phyloP scores from a whole-genome alignment of 2,329 filamentous ascomycete species.

The Parastagonospora avenae region DNA sequence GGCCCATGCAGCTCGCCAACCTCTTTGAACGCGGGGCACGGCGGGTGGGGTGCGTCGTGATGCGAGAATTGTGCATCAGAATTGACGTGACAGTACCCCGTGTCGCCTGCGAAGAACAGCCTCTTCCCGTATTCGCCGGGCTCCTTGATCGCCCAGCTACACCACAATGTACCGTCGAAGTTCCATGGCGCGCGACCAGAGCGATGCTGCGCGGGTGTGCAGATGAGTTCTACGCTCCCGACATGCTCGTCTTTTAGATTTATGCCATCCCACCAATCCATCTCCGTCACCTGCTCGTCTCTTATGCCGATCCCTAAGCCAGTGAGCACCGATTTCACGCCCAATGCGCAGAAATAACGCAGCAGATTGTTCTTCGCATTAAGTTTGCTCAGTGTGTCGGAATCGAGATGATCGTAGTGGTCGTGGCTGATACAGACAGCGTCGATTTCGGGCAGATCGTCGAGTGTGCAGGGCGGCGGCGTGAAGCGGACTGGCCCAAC shows the following conservation, averaged over 20 bases:
- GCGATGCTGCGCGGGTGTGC: slow-evolving; percentile 56
- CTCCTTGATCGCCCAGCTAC: slow-evolving; percentile 52
- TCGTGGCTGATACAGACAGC: slow-evolving; percentile 60
- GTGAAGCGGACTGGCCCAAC: slow-evolving; percentile 59
- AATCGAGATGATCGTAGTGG: slow-evolving; percentile 62
- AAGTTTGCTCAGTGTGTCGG: slow-evolving; percentile 50
- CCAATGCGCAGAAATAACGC: slow-evolving; percentile 52
- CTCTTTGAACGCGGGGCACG: slow-evolving; percentile 56
- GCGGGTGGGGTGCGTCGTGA: slow-evolving; percentile 43
- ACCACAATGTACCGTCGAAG: slow-evolving; percentile 53
- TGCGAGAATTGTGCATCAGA: slow-evolving; percentile 37
- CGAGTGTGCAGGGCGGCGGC: slow-evolving; percentile 55
- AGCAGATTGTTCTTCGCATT: slow-evolving; percentile 46
- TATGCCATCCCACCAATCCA: slow-evolving; percentile 58
- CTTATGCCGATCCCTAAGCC: slow-evolving; percentile 47
- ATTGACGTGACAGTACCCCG: slow-evolving; percentile 51
- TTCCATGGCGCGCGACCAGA: slow-evolving; percentile 51
- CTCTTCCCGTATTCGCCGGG: slow-evolving; percentile 32
- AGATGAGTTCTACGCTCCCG: slow-evolving; percentile 50
- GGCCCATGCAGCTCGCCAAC: slow-evolving; percentile 54
- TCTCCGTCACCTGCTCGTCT: slow-evolving; percentile 50
- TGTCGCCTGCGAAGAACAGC: slow-evolving; percentile 57
- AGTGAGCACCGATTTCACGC: slow-evolving; percentile 45
- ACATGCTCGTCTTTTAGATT: slow-evolving; percentile 39
- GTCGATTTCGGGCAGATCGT: slow-evolving; percentile 59